Evolutionary conservation across 306 rosid genomes (phyloP).

Genomic region (Fragaria iinumae): DNA sequence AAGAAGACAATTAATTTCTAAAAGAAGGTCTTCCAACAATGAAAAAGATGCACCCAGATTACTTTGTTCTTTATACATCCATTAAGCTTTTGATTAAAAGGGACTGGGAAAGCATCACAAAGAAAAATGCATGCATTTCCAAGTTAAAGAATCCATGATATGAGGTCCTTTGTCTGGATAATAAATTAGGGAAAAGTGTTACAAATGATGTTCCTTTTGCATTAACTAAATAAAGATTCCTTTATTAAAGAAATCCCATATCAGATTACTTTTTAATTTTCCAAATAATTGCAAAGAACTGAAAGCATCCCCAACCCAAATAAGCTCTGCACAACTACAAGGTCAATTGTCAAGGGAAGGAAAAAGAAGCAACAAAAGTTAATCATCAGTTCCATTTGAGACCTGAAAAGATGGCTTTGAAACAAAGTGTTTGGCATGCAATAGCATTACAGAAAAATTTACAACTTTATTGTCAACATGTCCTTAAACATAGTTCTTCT

Average conservation of each 20-base stretch:
- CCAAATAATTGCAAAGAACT: constrained; percentile 26
- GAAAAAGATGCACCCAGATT: constrained; percentile 10
- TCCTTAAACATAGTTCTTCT: constrained; percentile 14
- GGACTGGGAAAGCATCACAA: constrained; percentile 38
- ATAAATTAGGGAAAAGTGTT: constrained; percentile 32
- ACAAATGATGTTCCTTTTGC: constrained; percentile 43
- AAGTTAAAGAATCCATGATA: constrained; percentile 34
- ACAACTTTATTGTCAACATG: constrained; percentile 27
- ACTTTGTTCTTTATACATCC: constrained; percentile 17
- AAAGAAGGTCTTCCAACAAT: constrained; percentile 20
- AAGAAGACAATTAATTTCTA: neutral
- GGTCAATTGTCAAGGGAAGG: constrained; percentile 22
- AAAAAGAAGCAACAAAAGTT: constrained; percentile 35
- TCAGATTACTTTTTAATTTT: constrained; percentile 14
- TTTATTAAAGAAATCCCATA: constrained; percentile 42
- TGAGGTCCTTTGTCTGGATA: constrained; percentile 50
- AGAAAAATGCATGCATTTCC: constrained; percentile 43
- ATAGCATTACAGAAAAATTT: constrained; percentile 33
- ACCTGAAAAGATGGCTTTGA: constrained; percentile 52
- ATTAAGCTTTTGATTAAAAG: constrained; percentile 24
- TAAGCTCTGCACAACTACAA: neutral
- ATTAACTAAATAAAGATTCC: constrained; percentile 42
- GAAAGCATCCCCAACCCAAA: constrained; percentile 33
- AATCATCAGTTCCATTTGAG: constrained; percentile 38
- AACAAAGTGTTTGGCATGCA: constrained; percentile 31